Percentiles rank a stretch among this genome's conserved stretches.
phyloP scores from a whole-genome alignment of 129 eudicot species.

The Pittosporum tobira region DNA sequence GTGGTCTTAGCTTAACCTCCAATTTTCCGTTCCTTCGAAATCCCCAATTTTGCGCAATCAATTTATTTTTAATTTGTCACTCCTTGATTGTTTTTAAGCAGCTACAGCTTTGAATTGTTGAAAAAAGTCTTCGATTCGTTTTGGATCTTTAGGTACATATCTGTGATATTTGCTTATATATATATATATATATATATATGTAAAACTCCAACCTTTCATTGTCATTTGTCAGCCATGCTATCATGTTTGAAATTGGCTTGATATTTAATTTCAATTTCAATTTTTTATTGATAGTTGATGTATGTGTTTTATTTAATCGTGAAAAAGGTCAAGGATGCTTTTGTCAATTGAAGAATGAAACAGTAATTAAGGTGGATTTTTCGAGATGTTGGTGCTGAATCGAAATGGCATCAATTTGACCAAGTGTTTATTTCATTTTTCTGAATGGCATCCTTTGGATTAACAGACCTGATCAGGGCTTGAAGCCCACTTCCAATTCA shows the following conservation, averaged over 20 bases:
- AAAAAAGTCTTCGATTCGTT: neutral
- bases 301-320: neutral
- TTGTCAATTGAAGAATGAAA: neutral
- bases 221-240: slow-evolving; percentile 5
- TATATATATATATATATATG: neutral
- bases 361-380: slow-evolving; percentile 24
- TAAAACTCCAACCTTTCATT: neutral
- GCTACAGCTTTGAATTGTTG: neutral
- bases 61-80: neutral
- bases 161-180: neutral
- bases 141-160: neutral
- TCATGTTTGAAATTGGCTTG: neutral
- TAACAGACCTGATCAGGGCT: slow-evolving; percentile 25
- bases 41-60: no score
- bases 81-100: no score
- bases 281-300: neutral
- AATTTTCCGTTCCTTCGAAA: no score
- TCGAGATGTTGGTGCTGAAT: slow-evolving; percentile 50
- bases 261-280: neutral
- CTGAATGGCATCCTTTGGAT: slow-evolving; percentile 93
- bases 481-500: slow-evolving; percentile 17
- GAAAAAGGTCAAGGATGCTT: slow-evolving; percentile 2
- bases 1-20: no score
- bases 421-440: slow-evolving; percentile 58
- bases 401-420: slow-evolving; percentile 39